These are phyloP conservation scores for Talinum fruticosum DNA, from an alignment of 148 eudicot species.

Conservation along the genomic window DNA sequence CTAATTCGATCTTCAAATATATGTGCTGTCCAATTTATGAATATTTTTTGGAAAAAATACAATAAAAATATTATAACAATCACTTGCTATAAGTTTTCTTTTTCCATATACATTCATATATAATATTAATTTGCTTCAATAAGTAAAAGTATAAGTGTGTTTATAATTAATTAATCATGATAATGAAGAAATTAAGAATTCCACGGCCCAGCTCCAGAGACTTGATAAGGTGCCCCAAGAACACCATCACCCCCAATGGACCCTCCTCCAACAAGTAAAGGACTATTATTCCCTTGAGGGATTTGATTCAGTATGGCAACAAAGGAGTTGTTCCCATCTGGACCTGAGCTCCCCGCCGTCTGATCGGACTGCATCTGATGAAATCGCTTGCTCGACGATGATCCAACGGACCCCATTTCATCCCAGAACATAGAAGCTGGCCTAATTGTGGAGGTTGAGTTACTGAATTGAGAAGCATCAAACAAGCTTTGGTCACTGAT, in stretches of 20 bases:
- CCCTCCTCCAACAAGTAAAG: slow-evolving; percentile 25
- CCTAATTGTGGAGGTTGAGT: slow-evolving; percentile 15
- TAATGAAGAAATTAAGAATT: slow-evolving; percentile 20
- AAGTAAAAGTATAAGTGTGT: too few relatives aligned
- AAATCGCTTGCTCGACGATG: slow-evolving; percentile 28
- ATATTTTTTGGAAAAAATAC: too few relatives aligned
- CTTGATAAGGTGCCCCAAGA: slow-evolving; percentile 28
- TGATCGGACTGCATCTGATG: slow-evolving; percentile 20
- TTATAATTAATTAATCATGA: too few relatives aligned
- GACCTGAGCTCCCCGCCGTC: slow-evolving; percentile 25
- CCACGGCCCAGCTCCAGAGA: slow-evolving; percentile 21
- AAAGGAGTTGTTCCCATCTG: slow-evolving; percentile 29
- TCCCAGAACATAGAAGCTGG: slow-evolving; percentile 26
- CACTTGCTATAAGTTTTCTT: too few relatives aligned
- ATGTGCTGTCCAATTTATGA: too few relatives aligned
- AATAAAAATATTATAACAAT: too few relatives aligned
- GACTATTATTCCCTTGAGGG: slow-evolving; percentile 28
- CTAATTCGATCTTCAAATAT: too few relatives aligned
- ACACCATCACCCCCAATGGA: slow-evolving; percentile 25
- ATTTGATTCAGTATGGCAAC: slow-evolving; percentile 32
- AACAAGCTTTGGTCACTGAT: slow-evolving; percentile 17
- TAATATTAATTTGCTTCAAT: too few relatives aligned
- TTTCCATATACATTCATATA: too few relatives aligned
- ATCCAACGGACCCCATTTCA: slow-evolving; percentile 33
- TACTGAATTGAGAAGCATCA: slow-evolving; percentile 22